A percentile compares a stretch with the other conserved stretches of the same genome.
Conservation (phyloP, 306 rosid species). For the Lablab purpureus region DNA sequence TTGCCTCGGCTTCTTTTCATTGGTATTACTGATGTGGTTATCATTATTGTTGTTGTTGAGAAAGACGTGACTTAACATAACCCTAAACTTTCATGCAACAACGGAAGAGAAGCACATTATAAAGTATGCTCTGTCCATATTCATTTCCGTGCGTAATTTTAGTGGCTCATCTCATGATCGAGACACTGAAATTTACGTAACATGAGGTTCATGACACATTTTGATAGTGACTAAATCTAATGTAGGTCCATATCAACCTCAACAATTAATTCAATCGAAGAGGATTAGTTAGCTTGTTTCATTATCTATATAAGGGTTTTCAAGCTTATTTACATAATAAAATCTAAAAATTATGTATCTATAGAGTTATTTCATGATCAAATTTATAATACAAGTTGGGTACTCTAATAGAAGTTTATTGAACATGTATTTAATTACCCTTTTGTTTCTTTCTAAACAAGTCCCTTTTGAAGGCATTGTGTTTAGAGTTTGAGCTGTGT, state of each 20-base stretch:
- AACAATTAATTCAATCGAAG: not conserved
- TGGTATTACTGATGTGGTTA: not conserved
- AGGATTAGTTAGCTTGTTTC: not conserved
- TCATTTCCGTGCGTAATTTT: not conserved
- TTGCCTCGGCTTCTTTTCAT: not conserved
- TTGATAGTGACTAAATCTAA: not conserved
- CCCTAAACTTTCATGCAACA: not conserved
- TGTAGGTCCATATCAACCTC: not conserved
- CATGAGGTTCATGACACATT: not conserved
- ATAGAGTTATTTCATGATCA: not conserved
- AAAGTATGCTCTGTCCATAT: not conserved
- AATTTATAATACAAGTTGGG: not conserved
- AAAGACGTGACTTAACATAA: not conserved
- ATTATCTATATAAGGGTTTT: no score
- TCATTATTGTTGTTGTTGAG: not conserved
- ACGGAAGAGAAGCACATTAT: not conserved
- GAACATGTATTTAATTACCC: no score
- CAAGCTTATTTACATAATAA: no score
- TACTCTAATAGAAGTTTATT: not conserved
- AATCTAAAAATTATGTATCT: no score
- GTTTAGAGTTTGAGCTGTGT: not conserved
- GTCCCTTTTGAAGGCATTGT: not conserved
- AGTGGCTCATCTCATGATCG: not conserved
- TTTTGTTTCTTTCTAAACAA: not conserved
- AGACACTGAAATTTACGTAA: not conserved